Percentiles rank a stretch among this genome's conserved stretches.
Evolutionary conservation across 2,329 filamentous ascomycete genomes (phyloP).

Genomic region (Cordyceps fumosorosea): DNA sequence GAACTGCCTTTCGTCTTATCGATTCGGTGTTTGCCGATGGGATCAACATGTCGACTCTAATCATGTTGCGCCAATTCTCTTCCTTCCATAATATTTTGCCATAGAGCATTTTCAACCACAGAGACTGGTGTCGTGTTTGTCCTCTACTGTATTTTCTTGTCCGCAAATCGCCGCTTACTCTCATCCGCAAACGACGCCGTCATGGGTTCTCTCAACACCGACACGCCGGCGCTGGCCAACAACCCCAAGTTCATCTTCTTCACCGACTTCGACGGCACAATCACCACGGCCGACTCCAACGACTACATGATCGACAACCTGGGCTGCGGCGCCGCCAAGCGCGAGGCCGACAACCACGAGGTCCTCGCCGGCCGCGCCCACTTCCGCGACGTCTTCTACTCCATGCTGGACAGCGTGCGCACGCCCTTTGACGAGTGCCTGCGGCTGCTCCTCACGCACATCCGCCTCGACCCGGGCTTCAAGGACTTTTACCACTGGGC

Average conservation of each 20-base stretch:
- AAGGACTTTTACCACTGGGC: constrained; percentile 82
- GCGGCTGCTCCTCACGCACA: constrained; percentile 68
- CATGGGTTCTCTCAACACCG: constrained; percentile 36
- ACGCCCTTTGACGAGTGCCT: constrained; percentile 79
- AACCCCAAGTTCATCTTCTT: constrained; percentile 95
- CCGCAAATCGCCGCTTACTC: neutral
- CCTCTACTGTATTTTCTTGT: neutral
- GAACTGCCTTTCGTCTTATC: neutral
- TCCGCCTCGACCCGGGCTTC: constrained; percentile 85
- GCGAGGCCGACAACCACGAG: constrained; percentile 66
- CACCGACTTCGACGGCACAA: constrained; percentile 96
- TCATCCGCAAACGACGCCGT: constrained; percentile 16
- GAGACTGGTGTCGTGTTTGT: neutral
- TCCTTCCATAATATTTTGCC: neutral
- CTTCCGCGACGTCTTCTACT: constrained; percentile 81
- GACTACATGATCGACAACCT: constrained; percentile 82
- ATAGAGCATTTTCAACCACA: neutral
- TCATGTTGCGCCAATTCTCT: neutral
- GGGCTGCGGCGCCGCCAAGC: constrained; percentile 69
- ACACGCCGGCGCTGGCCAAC: constrained; percentile 53
- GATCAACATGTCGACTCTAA: neutral
- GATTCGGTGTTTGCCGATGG: neutral
- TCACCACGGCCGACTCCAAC: constrained; percentile 66
- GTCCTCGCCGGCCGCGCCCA: constrained; percentile 64
- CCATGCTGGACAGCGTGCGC: constrained; percentile 85